These are phyloP conservation scores for Pythium dissotocum DNA, from an alignment of 352 stramenopile species.

Conservation along the genomic window DNA sequence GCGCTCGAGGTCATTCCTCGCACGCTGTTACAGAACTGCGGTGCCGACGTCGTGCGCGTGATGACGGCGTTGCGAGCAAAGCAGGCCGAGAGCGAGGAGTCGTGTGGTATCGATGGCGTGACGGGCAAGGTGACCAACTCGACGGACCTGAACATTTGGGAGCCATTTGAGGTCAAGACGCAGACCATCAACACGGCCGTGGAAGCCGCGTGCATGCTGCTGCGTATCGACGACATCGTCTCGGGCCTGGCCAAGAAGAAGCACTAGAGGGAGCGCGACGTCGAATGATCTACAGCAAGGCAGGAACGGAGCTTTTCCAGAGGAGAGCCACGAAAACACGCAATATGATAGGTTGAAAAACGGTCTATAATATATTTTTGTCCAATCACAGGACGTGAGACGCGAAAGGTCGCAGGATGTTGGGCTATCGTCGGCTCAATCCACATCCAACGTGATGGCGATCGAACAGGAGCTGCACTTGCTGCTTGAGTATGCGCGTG, in stretches of 20 bases:
- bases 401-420: constrained; percentile 39
- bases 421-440: too few relatives aligned
- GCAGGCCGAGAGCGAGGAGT: constrained; percentile 81
- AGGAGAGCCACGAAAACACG: constrained; percentile 2
- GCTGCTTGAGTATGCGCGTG: constrained; percentile 44
- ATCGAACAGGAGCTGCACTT: constrained; percentile 54
- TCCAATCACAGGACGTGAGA: constrained; percentile 21
- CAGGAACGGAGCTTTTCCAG: neutral
- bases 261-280: constrained; percentile 39
- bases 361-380: constrained; percentile 76
- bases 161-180: constrained; percentile 99
- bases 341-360: constrained; percentile 34
- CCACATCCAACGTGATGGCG: constrained; percentile 33
- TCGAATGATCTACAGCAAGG: neutral
- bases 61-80: constrained; percentile 97
- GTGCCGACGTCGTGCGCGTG: constrained; percentile 97
- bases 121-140: constrained; percentile 94
- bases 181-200: constrained; percentile 99
- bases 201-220: constrained; percentile 97
- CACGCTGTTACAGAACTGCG: constrained; percentile 99
- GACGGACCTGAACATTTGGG: constrained; percentile 97
- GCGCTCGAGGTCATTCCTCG: constrained; percentile 99
- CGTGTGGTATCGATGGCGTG: constrained; percentile 81
- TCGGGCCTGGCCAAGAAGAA: constrained; percentile 98
- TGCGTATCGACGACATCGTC: constrained; percentile 99